These are phyloP conservation scores for Calonectria montana DNA, from an alignment of 2,329 filamentous ascomycete species.

Conservation along the genomic window DNA sequence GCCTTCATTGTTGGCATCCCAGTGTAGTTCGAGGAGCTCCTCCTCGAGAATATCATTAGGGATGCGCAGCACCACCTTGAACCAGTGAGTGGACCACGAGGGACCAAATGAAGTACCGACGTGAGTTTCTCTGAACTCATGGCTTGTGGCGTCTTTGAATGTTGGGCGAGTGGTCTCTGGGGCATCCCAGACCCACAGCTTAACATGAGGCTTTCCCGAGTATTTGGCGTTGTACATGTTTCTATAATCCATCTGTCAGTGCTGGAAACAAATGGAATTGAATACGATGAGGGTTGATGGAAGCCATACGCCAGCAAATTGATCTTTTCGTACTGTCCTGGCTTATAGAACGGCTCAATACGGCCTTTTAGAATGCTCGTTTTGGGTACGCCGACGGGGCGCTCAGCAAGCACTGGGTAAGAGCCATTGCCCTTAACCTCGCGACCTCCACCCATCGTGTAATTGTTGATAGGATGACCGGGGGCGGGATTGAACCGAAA, in stretches of 20 bases:
- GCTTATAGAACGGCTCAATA: conserved; percentile 82
- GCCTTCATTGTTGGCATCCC: conserved; percentile 96
- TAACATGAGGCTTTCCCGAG: conserved; percentile 80
- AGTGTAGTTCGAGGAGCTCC: conserved; percentile 91
- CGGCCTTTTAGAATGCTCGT: conserved; percentile 86
- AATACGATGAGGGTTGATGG: background rate
- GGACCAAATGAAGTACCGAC: conserved; percentile 88
- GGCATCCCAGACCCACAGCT: conserved; percentile 87
- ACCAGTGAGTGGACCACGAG: conserved; percentile 98
- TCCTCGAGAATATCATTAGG: conserved; percentile 79
- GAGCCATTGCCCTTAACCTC: conserved; percentile 55
- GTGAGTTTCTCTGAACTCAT: conserved; percentile 79
- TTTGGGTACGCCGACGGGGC: conserved; percentile 81
- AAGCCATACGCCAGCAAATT: conserved; percentile 76
- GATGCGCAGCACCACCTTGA: conserved; percentile 83
- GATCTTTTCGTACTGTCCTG: conserved; percentile 81
- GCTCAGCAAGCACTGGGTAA: conserved; percentile 64
- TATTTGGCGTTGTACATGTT: conserved; percentile 53
- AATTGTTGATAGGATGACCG: conserved; percentile 42
- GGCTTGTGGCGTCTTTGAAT: conserved; percentile 83
- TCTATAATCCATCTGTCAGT: conserved; percentile 38
- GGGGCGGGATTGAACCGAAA: conserved; percentile 52
- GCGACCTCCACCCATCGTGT: conserved; percentile 64
- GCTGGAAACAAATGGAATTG: background rate
- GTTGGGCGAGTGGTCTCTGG: conserved; percentile 82